Evolutionary conservation across 1,284 basidiomycete genomes (phyloP), one percentile per base, ranked within the genome.

Genomic region (Malassezia cuniculi): DNA sequence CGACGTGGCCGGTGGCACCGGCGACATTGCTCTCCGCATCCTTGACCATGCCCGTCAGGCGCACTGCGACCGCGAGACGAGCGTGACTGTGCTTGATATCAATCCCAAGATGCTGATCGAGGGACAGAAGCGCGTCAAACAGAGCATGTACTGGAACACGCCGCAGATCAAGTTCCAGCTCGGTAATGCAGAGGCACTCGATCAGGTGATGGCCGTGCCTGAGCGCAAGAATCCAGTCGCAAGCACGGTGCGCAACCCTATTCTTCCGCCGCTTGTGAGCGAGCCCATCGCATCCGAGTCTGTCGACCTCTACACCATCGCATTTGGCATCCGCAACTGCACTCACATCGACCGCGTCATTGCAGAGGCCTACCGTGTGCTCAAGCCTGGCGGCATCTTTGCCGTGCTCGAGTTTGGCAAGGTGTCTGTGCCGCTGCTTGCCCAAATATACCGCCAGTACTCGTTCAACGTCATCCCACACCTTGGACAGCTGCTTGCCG

Each of bases 321-420:
- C 93, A 0, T 99, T 99, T 65, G 90, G 93, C 22, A 97, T 97
- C 55, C 77, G 93, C 36, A 99, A 99, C 68, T 93, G 85, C 73
- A 99, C 93, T 7, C 85, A 85, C 39, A 78, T 95, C 49, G 81
- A 84, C 8, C 78, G 78, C 17, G 93, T 89, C 12, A 73, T 99
- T 29, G 74, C 75, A 46, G 87, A 95, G 68, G 93, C 93, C 4
- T 74, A 93, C 68, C 78, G 93, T 14, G 87, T 97, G 9, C 75
- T 99, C 37, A 95, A 93, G 69, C 90, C 90, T 0, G 93, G 93
- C 52, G 93, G 87, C 38, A 82, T 79, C 5, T 93, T 99, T 68
- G 84, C 85, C 14, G 93, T 87, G 61, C 76, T 99, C 41, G 93
- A 99, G 69, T 97, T 99, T 70, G 89, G 87, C 68, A 84, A 80